Percentiles rank a stretch among this genome's conserved stretches.
These are phyloP conservation scores for Capronia americana DNA, from an alignment of 2,329 filamentous ascomycete genomes.

Conservation along the genomic window DNA sequence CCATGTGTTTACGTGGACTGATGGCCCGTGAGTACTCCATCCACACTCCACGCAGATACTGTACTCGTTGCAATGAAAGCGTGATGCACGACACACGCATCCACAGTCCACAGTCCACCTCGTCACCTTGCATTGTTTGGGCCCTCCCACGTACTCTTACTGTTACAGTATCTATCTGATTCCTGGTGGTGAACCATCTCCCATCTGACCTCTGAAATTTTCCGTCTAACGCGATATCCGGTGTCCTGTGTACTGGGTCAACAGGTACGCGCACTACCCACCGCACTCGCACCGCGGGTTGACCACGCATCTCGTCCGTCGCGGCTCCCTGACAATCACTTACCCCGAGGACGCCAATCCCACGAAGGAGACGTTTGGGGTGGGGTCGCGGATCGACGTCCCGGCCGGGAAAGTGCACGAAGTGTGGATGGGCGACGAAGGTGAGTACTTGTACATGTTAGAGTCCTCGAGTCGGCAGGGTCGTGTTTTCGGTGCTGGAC, in stretches of 20 bases:
- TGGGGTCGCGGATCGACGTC: constrained; percentile 63
- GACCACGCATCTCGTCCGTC: constrained; percentile 66
- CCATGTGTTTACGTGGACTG: constrained; percentile 67
- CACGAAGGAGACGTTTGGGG: constrained; percentile 62
- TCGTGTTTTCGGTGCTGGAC: too few relatives aligned
- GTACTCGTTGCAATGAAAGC: too few relatives aligned
- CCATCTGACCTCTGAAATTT: not conserved
- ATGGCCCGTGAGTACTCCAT: constrained; percentile 58
- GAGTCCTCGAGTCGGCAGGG: too few relatives aligned
- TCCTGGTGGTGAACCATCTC: not conserved
- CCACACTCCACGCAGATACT: not conserved
- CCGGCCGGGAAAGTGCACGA: constrained; percentile 63
- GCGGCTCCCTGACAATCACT: constrained; percentile 62
- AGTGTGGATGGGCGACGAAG: constrained; percentile 64
- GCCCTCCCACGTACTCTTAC: too few relatives aligned
- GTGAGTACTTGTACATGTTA: constrained; percentile 15
- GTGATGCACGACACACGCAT: too few relatives aligned
- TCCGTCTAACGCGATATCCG: not conserved
- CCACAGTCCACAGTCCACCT: too few relatives aligned
- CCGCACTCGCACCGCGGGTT: constrained; percentile 63
- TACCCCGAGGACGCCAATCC: constrained; percentile 61
- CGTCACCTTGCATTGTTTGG: too few relatives aligned
- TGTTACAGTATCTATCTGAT: too few relatives aligned
- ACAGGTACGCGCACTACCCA: constrained; percentile 64
- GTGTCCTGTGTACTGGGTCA: constrained; percentile 2